Percentiles rank a stretch among this genome's conserved stretches.
These are phyloP conservation scores for Ophiosphaerella narmari DNA, from an alignment of 2,329 filamentous ascomycete genomes.

Conservation along the genomic window DNA sequence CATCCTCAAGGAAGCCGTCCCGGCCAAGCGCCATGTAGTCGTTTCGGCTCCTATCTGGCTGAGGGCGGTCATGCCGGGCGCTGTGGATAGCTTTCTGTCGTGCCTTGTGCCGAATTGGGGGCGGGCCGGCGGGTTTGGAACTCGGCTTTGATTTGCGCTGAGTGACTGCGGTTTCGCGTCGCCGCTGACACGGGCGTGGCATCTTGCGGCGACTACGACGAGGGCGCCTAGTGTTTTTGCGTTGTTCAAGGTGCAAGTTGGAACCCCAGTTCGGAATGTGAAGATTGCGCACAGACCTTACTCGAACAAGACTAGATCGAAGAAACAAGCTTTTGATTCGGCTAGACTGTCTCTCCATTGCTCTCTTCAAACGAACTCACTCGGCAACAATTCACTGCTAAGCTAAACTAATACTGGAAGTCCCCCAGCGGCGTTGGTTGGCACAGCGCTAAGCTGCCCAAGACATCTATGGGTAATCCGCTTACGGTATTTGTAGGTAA, in stretches of 20 bases:
- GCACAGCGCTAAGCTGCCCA: background rate
- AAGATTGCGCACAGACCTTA: background rate
- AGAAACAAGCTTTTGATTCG: background rate
- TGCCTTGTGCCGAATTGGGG: conserved; percentile 21
- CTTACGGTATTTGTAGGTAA: background rate
- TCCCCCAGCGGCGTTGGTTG: too few relatives aligned
- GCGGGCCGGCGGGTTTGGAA: conserved; percentile 14
- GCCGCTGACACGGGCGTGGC: conserved; percentile 32
- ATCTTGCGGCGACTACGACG: conserved; percentile 10
- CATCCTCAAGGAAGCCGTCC: conserved; percentile 16
- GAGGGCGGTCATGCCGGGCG: conserved; percentile 15
- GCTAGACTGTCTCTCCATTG: background rate
- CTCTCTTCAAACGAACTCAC: background rate
- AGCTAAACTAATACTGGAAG: too few relatives aligned
- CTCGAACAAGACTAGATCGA: background rate
- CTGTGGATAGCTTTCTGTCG: conserved; percentile 26
- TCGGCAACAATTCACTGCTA: too few relatives aligned
- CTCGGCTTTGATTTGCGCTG: conserved; percentile 21
- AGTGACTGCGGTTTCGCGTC: conserved; percentile 27
- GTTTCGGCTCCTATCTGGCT: conserved; percentile 7
- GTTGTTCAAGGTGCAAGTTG: too few relatives aligned
- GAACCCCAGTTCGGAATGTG: background rate
- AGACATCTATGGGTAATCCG: background rate
- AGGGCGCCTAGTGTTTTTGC: background rate
- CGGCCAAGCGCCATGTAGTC: conserved; percentile 15